These are phyloP conservation scores for Thozetella sp. DNA, from an alignment of 495 filamentous ascomycete species.

Conservation along the genomic window DNA sequence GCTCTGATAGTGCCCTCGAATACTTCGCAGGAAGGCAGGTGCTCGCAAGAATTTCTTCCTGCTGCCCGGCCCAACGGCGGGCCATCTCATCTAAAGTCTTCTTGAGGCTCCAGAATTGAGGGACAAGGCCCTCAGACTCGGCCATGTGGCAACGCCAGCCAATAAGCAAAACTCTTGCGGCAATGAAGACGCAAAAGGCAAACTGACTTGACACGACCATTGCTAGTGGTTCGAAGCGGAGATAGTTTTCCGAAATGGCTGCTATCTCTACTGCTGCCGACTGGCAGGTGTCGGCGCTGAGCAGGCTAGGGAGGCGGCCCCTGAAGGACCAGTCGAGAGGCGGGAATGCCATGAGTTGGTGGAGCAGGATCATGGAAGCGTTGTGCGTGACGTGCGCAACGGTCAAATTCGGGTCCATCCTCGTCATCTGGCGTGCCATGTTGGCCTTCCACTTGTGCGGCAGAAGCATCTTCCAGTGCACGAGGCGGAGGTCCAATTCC, in stretches of 20 bases:
- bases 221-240: constrained; percentile 22
- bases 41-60: background rate
- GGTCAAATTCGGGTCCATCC: constrained; percentile 44
- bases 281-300: constrained; percentile 41
- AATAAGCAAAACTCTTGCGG: constrained; percentile 31
- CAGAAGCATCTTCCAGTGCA: constrained; percentile 44
- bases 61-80: background rate
- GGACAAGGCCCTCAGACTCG: background rate
- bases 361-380: constrained; percentile 42
- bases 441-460: constrained; percentile 39
- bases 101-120: background rate
- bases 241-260: constrained; percentile 35
- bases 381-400: constrained; percentile 47
- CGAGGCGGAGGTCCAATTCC: constrained; percentile 41
- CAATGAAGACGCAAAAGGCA: constrained; percentile 38
- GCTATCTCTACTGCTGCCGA: constrained; percentile 38
- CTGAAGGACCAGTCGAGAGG: constrained; percentile 23
- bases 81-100: background rate
- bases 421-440: constrained; percentile 25
- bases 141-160: background rate
- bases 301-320: constrained; percentile 32
- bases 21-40: background rate
- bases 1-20: background rate
- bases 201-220: constrained; percentile 35
- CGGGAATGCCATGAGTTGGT: constrained; percentile 44